Conservation (phyloP, 2,329 filamentous ascomycete genomes). For the Penicillium sclerotigenum region DNA sequence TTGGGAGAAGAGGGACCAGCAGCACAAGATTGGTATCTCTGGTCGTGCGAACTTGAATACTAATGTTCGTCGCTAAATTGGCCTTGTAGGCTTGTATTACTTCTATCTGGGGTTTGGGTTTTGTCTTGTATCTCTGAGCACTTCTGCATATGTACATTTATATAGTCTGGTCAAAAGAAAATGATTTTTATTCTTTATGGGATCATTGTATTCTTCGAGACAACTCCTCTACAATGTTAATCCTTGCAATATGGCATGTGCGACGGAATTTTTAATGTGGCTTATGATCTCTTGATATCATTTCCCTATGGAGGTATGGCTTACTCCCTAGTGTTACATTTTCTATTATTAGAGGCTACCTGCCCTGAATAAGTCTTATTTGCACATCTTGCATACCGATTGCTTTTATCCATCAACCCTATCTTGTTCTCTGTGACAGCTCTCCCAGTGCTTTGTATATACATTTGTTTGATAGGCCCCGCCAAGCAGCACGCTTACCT, state of each 20-base stretch:
- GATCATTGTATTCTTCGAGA: background rate
- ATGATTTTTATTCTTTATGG: slow-evolving; percentile 6
- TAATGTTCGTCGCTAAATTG: slow-evolving; percentile 24
- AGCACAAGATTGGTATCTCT: slow-evolving; percentile 79
- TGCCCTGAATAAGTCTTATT: background rate
- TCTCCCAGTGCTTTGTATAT: slow-evolving; percentile 10
- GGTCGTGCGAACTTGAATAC: slow-evolving; percentile 67
- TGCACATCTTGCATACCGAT: background rate
- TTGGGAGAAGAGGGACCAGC: slow-evolving; percentile 74
- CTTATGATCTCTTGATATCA: background rate
- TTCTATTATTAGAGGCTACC: background rate
- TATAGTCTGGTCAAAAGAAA: slow-evolving; percentile 15
- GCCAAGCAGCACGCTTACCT: slow-evolving; percentile 11
- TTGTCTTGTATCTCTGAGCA: slow-evolving; percentile 14
- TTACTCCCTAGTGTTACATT: background rate
- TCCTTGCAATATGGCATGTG: background rate
- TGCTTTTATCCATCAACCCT: background rate
- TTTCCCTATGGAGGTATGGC: background rate
- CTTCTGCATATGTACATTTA: slow-evolving; percentile 22
- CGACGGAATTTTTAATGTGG: background rate
- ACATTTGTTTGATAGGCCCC: slow-evolving; percentile 7
- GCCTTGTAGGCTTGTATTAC: slow-evolving; percentile 1
- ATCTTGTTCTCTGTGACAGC: background rate
- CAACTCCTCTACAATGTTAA: background rate
- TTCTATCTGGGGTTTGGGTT: slow-evolving; percentile 11